phyloP scores from a whole-genome alignment of 2,329 filamentous ascomycete genomes.

The Pyricularia pennisetigena region DNA sequence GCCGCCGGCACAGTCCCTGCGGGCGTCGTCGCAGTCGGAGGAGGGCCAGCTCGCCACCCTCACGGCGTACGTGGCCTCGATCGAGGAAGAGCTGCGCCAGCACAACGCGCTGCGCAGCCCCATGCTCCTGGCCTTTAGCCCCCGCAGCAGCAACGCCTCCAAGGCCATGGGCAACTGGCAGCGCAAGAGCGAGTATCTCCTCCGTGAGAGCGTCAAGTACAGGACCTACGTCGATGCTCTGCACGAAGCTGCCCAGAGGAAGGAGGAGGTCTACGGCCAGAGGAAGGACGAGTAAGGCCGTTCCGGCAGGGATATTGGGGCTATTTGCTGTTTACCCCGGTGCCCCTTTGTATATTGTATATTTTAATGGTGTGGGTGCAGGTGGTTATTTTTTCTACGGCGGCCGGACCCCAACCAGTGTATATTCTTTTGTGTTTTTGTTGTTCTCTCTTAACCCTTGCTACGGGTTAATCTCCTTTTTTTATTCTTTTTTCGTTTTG shows the following conservation, averaged over 20 bases:
- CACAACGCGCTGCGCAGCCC: conserved; percentile 84
- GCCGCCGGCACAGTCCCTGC: conserved; percentile 83
- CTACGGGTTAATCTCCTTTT: background rate
- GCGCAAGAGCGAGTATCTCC: conserved; percentile 81
- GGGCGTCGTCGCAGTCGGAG: conserved; percentile 69
- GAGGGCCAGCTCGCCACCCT: conserved; percentile 71
- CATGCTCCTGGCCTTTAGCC: conserved; percentile 84
- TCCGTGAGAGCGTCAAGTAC: conserved; percentile 95
- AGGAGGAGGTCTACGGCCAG: conserved; percentile 60
- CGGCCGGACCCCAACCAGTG: background rate
- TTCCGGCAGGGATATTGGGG: background rate
- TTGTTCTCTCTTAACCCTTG: background rate
- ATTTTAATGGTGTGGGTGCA: background rate
- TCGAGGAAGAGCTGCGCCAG: conserved; percentile 74
- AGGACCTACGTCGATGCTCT: conserved; percentile 87
- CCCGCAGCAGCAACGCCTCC: conserved; percentile 66
- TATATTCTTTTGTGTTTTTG: background rate
- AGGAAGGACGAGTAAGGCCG: conserved; percentile 16
- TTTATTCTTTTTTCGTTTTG: background rate
- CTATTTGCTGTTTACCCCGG: background rate
- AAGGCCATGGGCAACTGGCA: conserved; percentile 97
- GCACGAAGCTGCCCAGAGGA: conserved; percentile 57
- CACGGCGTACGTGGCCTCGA: conserved; percentile 68
- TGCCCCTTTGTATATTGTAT: background rate
- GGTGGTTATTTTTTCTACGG: background rate